Base-by-base conservation (phyloP, 2,329 filamentous ascomycete species). In the Fusarium succisae region DNA sequence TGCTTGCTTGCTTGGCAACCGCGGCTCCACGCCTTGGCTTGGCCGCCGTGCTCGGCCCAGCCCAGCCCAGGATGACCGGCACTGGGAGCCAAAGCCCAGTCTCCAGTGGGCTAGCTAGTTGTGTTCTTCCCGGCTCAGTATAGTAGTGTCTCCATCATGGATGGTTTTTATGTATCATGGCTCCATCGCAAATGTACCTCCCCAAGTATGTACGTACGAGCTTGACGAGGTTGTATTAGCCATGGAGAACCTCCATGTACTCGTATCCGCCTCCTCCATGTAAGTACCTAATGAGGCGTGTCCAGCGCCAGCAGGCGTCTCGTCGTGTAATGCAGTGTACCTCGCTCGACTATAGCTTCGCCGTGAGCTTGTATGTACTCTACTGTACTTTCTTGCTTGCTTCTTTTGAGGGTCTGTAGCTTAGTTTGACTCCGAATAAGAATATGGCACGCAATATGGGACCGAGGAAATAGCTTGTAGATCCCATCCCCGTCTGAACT, bases 401-500 rank as follows among this genome's bases (percentile, higher is more conserved):
- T 57, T 64, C 41, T 66, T 67, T 64, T 59, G 69, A 75, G 75
- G 66, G 61, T 41, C 67, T 63, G 60, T 75, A 60, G 60, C 66
- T 48, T 74, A 71, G 65, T 66, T 73, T 69, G 63, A 55, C 59
- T 62, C 55, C 63, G 30, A 66, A 57, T 37, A 60, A 63, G 70
- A 65, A 38, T 58, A 59, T 60, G 66, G 66, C 53, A 64, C 58
- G 65, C 67, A 69, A 70, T 41, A 55, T 67, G 70, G 70, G 58
- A 72, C 59, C 51, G 48, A 70, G 51, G 62, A 57, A 66, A 71
- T 56, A 50, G 57, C 55, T 66, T 76, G 73, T 77, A 78, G 75
- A 75, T 69, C 71, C 53, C 66, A 62, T 73, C 55, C 69, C 62
- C 67, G 57, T 72, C 60, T 66, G 55, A 72, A 77, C 73, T 78